Conservation (phyloP, 179 eudicot genomes). For the Beta lomatogona region DNA sequence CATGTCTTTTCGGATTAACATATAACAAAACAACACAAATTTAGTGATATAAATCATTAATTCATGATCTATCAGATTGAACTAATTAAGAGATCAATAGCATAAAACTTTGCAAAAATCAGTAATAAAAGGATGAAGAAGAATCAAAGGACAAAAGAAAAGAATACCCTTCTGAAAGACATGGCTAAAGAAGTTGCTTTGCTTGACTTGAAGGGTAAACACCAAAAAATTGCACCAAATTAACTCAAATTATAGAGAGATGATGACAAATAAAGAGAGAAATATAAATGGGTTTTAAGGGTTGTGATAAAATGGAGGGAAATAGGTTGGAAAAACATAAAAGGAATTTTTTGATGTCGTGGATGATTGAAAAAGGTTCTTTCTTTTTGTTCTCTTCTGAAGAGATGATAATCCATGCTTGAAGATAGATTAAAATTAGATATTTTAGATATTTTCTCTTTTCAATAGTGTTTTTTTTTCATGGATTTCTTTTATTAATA, state of each 20-base stretch:
- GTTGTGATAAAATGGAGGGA: slow-evolving; percentile 2
- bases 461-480: too few species aligned
- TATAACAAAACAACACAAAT: not conserved
- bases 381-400: not conserved
- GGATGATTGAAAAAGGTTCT: not conserved
- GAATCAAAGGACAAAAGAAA: not conserved
- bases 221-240: not conserved
- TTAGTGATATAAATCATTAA: not conserved
- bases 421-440: too few species aligned
- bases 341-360: slow-evolving; percentile 13
- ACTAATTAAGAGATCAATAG: not conserved
- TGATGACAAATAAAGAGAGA: not conserved
- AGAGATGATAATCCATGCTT: too few species aligned
- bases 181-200: slow-evolving; percentile 8
- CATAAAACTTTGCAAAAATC: not conserved
- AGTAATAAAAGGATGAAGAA: not conserved
- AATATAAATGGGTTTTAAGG: slow-evolving; percentile 8
- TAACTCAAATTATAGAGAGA: not conserved
- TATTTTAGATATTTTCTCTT: too few species aligned
- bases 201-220: not conserved
- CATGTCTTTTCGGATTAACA: not conserved
- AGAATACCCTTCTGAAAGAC: slow-evolving; percentile 32
- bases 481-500: too few species aligned
- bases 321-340: not conserved
- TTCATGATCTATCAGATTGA: not conserved